A percentile compares a stretch with the other conserved stretches of the same genome.
phyloP scores from a whole-genome alignment of 345 rosid genomes.

The Dipteronia sinensis region DNA sequence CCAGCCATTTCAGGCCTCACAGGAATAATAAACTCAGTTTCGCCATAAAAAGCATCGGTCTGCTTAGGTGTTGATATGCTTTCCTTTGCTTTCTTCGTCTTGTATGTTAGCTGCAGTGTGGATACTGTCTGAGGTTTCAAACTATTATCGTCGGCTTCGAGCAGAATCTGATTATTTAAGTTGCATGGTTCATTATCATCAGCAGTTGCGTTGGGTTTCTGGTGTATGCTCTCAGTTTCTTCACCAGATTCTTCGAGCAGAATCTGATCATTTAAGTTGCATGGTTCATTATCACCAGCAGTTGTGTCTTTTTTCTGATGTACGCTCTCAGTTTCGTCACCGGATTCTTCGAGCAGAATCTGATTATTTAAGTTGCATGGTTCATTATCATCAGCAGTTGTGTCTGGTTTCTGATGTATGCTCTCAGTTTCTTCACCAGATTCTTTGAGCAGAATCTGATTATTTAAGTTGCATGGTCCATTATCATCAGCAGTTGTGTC shows the following conservation, averaged over 20 bases:
- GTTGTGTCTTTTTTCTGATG: constrained; percentile 6
- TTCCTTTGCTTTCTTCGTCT: background rate
- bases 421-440: constrained; percentile 17
- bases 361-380: background rate
- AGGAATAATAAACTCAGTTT: background rate
- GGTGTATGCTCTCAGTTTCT: constrained; percentile 13
- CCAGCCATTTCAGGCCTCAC: background rate
- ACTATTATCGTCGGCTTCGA: background rate
- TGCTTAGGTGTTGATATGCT: background rate
- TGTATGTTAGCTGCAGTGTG: background rate
- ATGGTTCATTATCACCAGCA: constrained; percentile 15
- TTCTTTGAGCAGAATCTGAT: background rate
- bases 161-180: background rate
- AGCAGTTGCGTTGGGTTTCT: constrained; percentile 1
- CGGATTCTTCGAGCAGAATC: background rate
- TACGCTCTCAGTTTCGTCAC: constrained; percentile 18
- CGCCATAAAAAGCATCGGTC: background rate
- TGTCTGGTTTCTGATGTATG: constrained; percentile 8
- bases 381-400: constrained; percentile 15
- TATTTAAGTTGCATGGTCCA: background rate
- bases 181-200: constrained; percentile 10
- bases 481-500: constrained; percentile 8
- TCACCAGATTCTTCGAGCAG: background rate
- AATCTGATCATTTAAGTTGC: background rate
- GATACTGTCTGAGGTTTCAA: constrained; percentile 17